A percentile compares a stretch with the other conserved stretches of the same genome.
Evolutionary conservation across 2,329 filamentous ascomycete genomes (phyloP).

Genomic region (Fusarium staphyleae): DNA sequence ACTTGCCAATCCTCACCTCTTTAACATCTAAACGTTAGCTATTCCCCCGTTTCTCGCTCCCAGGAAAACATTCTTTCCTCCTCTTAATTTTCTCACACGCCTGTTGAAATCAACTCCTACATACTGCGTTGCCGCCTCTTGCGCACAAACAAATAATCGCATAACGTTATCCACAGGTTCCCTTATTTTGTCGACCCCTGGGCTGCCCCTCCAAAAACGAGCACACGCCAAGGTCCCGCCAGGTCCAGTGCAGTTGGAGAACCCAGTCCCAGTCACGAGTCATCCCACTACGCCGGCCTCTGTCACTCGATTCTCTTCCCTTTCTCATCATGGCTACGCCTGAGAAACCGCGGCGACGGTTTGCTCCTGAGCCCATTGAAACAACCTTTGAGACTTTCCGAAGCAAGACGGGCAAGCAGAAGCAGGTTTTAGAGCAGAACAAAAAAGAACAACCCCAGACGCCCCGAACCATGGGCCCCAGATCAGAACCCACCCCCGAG

Average conservation of each 20-base stretch:
- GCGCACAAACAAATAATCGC: constrained; percentile 15
- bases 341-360: constrained; percentile 61
- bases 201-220: constrained; percentile 33
- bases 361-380: constrained; percentile 75
- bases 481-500: constrained; percentile 64
- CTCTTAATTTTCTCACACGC: background rate
- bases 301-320: constrained; percentile 41
- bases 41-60: constrained; percentile 7
- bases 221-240: constrained; percentile 1
- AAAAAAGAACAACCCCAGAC: constrained; percentile 18
- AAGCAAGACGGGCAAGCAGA: constrained; percentile 44
- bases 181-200: constrained; percentile 31
- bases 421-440: constrained; percentile 18
- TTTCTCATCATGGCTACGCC: constrained; percentile 52
- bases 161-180: constrained; percentile 11
- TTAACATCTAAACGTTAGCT: too few relatives aligned
- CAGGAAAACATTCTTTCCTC: background rate
- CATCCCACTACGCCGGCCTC: constrained; percentile 11
- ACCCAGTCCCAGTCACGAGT: constrained; percentile 33
- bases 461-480: constrained; percentile 52
- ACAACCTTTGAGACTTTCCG: constrained; percentile 70
- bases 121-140: constrained; percentile 3
- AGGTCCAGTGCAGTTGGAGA: constrained; percentile 25
- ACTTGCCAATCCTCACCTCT: constrained; percentile 17
- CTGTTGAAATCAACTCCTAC: background rate